Evolutionary conservation across 1,284 basidiomycete species (phyloP).

Genomic region (Exobasidium rhododendri): DNA sequence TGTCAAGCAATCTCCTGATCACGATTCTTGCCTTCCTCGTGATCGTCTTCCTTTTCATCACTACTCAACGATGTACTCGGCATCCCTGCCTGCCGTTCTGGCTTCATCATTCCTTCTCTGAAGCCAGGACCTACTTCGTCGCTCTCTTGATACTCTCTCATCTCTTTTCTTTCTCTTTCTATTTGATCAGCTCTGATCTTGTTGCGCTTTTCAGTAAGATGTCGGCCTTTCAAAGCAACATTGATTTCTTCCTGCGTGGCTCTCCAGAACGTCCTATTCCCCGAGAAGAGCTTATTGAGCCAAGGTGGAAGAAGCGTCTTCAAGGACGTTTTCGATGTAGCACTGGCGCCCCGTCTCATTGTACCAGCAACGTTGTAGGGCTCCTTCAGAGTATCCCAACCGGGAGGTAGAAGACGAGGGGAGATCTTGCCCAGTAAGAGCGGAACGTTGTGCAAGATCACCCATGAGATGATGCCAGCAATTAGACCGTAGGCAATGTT

Average conservation of each 20-base stretch:
- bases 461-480: constrained; percentile 69
- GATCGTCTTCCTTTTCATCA: background rate
- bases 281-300: constrained; percentile 40
- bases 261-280: constrained; percentile 49
- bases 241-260: constrained; percentile 48
- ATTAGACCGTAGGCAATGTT: constrained; percentile 88
- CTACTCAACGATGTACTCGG: background rate
- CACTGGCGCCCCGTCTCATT: constrained; percentile 8
- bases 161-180: constrained; percentile 27
- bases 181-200: constrained; percentile 33
- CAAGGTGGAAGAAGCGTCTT: constrained; percentile 47
- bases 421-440: constrained; percentile 60
- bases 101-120: constrained; percentile 1
- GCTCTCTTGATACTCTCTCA: constrained; percentile 9
- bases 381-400: constrained; percentile 53
- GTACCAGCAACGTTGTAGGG: constrained; percentile 32
- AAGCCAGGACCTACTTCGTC: constrained; percentile 1
- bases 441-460: constrained; percentile 71
- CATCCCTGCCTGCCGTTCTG: background rate
- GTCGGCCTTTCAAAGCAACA: constrained; percentile 44
- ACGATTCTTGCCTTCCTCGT: too few species aligned
- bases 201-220: constrained; percentile 32
- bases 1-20: too few species aligned
- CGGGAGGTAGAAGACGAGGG: constrained; percentile 64
- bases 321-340: constrained; percentile 18